Evolutionary conservation across 148 eudicot genomes (phyloP).

Genomic region (Nyssa sinensis): DNA sequence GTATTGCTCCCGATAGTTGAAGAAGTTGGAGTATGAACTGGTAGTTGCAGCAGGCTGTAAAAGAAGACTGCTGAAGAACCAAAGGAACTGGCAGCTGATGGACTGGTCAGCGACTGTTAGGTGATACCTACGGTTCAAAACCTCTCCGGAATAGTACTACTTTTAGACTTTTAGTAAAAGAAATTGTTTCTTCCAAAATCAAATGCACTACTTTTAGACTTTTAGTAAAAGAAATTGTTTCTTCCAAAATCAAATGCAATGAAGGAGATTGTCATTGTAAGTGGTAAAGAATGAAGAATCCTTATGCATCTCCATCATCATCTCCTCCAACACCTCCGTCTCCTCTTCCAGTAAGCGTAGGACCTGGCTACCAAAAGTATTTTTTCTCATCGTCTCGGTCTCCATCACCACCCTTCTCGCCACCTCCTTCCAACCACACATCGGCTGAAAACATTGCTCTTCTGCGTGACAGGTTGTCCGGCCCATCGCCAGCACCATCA

Average conservation of each 20-base stretch:
- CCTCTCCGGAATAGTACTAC: not conserved
- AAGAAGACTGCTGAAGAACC: not conserved
- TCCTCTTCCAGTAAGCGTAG: slow-evolving; percentile 42
- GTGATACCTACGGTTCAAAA: slow-evolving; percentile 35
- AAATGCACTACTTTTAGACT: too few relatives aligned
- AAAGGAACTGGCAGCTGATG: not conserved
- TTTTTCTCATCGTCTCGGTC: slow-evolving; percentile 33
- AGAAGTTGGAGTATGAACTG: not conserved
- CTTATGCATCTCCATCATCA: slow-evolving; percentile 30
- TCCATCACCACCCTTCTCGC: slow-evolving; percentile 29
- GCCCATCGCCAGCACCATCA: not conserved
- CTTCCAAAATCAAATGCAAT: not conserved
- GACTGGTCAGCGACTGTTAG: slow-evolving; percentile 22
- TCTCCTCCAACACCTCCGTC: slow-evolving; percentile 41
- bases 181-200: not conserved
- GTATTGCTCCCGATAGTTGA: not conserved
- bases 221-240: not conserved
- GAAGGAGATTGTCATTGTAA: slow-evolving; percentile 1
- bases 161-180: not conserved
- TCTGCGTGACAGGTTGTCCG: not conserved
- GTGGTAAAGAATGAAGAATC: slow-evolving; percentile 15
- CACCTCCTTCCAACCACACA: slow-evolving; percentile 27
- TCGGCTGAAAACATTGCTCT: slow-evolving; percentile 28
- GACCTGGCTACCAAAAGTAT: slow-evolving; percentile 31
- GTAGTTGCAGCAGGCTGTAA: not conserved